Conservation (phyloP, 257 asterid species). For the Solanum piurae region DNA sequence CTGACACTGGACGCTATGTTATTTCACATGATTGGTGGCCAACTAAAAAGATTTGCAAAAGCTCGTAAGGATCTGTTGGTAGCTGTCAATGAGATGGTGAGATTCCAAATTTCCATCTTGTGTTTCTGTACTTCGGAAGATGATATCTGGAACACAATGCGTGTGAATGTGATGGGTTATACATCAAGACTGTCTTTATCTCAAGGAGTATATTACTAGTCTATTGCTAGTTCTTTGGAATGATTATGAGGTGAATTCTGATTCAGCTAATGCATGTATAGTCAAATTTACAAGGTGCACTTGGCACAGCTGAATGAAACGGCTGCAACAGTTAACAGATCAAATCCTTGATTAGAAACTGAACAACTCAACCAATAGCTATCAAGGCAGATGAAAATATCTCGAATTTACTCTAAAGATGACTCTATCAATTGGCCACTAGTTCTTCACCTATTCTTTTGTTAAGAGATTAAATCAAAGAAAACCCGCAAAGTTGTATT, state of each 20-base stretch:
- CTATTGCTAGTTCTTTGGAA: not conserved
- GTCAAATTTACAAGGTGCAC: not conserved
- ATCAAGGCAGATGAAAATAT: not conserved
- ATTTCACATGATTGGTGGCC: slow-evolving; percentile 96
- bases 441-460: not conserved
- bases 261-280: not conserved
- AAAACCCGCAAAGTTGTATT: not conserved
- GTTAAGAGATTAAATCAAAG: not conserved
- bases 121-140: not conserved
- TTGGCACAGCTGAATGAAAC: not conserved
- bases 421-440: not conserved
- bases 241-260: not conserved
- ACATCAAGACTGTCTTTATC: not conserved
- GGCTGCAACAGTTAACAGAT: not conserved
- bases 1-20: slow-evolving; percentile 89
- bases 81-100: slow-evolving; percentile 96
- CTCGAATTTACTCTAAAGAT: not conserved
- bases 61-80: slow-evolving; percentile 94
- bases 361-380: not conserved
- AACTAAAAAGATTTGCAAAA: slow-evolving; percentile 88
- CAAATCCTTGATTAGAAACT: not conserved
- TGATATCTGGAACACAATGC: not conserved
- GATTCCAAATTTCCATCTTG: slow-evolving; percentile 17
- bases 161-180: not conserved
- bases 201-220: not conserved